Evolutionary conservation across 2,329 filamentous ascomycete genomes (phyloP), one percentile per base, ranked within the genome.

Genomic region (Hypoxylon sp.): DNA sequence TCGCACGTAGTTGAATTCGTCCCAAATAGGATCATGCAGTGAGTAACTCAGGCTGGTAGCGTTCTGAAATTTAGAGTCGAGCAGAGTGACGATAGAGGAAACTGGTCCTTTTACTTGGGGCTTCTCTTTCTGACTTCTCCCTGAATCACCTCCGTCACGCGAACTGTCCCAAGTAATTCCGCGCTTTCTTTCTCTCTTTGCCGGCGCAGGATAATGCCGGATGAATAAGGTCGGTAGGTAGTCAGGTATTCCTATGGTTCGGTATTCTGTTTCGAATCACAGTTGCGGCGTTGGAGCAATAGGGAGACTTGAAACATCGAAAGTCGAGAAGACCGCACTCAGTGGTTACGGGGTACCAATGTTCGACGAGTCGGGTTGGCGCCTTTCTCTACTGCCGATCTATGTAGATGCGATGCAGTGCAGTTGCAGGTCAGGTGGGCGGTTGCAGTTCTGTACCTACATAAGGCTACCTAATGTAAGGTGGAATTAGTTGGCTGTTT

Each of bases 241-340:
- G 63, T 69, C 49, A 60, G 60, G 59, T 58, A 54, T 64, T 49
- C 49, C 58, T 64, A 67, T 53, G 12, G 54, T 40, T 67, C 57
- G 55, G 42, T 50, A 60, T 53, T 22, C 33, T 64, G 54, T 56
- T 56, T 63, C 46, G 54, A 65, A 61, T 62, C 57, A 58, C 40
- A 69, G 42, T 40, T 49, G 36, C 54, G 53, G 61, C 30, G 53
- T 65, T 60, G 64, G 54, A 55, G 38, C 40, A 61, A 62, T 64
- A 61, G 36, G 58, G 59, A 33, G 58, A 65, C 44, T 42, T 70
- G 69, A 70, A 70, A 71, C 68, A 67, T 65, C 32, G 54, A 60
- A 61, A 57, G 57, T 65, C 46, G 46, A 59, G 60, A 67, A 20
- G 64, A 46, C 62, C 59, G 62, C 55, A 61, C 61, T 69, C 51